Percentiles rank a stretch among this genome's conserved stretches.
phyloP scores from a whole-genome alignment of 768 basidiomycete species.

The Russula sp. region DNA sequence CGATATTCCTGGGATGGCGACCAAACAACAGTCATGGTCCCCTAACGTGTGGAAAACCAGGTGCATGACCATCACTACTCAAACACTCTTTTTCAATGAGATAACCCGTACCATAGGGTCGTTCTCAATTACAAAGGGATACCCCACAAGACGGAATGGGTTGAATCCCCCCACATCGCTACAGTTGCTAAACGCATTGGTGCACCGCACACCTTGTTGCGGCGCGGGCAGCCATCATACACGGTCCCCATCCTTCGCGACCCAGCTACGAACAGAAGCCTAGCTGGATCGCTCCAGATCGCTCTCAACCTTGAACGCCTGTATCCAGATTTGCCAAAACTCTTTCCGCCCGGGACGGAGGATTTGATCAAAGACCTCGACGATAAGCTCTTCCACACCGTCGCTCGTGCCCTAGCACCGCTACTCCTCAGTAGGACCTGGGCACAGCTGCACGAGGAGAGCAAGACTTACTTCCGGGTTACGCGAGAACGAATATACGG shows the following conservation, averaged over 20 bases:
- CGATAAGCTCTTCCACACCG: slow-evolving; percentile 18
- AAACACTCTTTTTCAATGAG: neutral
- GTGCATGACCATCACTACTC: slow-evolving; percentile 16
- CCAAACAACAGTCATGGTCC: slow-evolving; percentile 25
- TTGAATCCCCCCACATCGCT: slow-evolving; percentile 46
- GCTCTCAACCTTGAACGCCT: slow-evolving; percentile 40
- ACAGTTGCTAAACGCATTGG: slow-evolving; percentile 31
- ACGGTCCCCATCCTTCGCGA: slow-evolving; percentile 44
- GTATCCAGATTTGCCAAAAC: slow-evolving; percentile 35
- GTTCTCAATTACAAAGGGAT: slow-evolving; percentile 36
- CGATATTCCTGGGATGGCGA: slow-evolving; percentile 10
- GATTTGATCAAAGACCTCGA: slow-evolving; percentile 22
- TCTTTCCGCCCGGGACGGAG: slow-evolving; percentile 29
- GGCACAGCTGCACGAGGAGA: slow-evolving; percentile 30
- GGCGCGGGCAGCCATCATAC: slow-evolving; percentile 29
- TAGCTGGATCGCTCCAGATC: slow-evolving; percentile 40
- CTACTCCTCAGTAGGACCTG: slow-evolving; percentile 8
- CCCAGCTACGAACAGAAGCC: slow-evolving; percentile 28
- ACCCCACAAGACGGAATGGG: slow-evolving; percentile 41
- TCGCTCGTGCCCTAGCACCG: neutral
- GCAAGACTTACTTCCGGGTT: slow-evolving; percentile 34
- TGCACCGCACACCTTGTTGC: slow-evolving; percentile 30
- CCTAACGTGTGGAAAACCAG: slow-evolving; percentile 30
- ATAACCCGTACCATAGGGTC: slow-evolving; percentile 21
- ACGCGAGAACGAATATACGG: slow-evolving; percentile 33